phyloP scores from a whole-genome alignment of 495 filamentous ascomycete genomes.

The Ramalina peruviana region DNA sequence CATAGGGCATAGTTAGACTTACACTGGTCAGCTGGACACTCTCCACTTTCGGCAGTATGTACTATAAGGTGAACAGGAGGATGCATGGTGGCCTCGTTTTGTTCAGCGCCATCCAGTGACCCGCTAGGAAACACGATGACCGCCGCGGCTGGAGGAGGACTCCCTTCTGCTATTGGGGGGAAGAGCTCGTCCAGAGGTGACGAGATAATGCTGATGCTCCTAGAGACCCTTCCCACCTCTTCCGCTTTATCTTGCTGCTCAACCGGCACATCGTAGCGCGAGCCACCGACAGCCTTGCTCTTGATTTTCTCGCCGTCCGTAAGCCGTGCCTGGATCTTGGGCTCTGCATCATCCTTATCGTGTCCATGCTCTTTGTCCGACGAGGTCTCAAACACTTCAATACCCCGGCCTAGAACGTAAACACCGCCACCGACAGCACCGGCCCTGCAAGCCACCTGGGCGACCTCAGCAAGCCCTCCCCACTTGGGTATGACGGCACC shows the following conservation, averaged over 20 bases:
- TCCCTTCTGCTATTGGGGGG: conserved; percentile 55
- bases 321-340: conserved; percentile 35
- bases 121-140: conserved; percentile 52
- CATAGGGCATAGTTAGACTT: conserved; percentile 33
- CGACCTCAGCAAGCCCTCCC: conserved; percentile 82
- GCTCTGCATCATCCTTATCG: conserved; percentile 11
- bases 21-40: conserved; percentile 81
- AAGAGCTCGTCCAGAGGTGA: conserved; percentile 56
- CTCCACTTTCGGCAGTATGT: conserved; percentile 76
- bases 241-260: neutral
- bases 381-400: conserved; percentile 24
- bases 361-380: neutral
- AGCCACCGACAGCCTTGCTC: conserved; percentile 41
- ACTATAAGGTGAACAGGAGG: conserved; percentile 59
- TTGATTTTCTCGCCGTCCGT: conserved; percentile 46
- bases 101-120: conserved; percentile 6
- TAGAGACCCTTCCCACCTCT: conserved; percentile 22
- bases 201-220: conserved; percentile 49
- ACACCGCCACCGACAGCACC: conserved; percentile 83
- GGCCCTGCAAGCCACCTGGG: conserved; percentile 84
- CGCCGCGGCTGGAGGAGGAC: conserved; percentile 56
- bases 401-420: conserved; percentile 66
- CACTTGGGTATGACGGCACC: conserved; percentile 78
- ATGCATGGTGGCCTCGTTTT: conserved; percentile 11
- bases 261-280: conserved; percentile 26